Evolutionary conservation across 129 eudicot species (phyloP).

Genomic region (Smallanthus sonchifolius): DNA sequence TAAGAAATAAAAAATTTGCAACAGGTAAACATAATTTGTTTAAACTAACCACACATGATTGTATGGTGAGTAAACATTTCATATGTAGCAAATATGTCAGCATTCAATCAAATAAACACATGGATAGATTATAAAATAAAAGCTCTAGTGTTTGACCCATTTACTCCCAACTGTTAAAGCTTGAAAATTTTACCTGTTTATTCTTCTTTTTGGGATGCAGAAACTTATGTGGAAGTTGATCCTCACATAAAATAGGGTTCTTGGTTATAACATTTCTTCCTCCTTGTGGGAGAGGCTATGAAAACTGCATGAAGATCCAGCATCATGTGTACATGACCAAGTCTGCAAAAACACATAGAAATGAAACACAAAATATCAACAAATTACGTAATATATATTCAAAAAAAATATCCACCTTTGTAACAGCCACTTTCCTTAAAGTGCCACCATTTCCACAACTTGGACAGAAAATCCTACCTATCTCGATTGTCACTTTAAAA

Average conservation of each 20-base stretch:
- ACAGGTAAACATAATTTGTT: no score
- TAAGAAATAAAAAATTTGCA: no score
- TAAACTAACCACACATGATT: no score
- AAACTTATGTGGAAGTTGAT: constrained; percentile 73
- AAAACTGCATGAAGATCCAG: constrained; percentile 53
- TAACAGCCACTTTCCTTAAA: constrained; percentile 86
- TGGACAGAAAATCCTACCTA: constrained; percentile 86
- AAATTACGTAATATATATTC: no score
- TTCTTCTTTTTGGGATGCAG: constrained; percentile 81
- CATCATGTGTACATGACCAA: neutral
- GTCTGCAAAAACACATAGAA: neutral
- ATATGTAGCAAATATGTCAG: constrained; percentile 58
- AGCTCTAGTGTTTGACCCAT: neutral
- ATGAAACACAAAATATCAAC: neutral
- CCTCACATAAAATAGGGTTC: constrained; percentile 89
- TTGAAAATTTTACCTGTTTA: constrained; percentile 44
- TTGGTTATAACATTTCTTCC: constrained; percentile 85
- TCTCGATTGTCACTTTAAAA: constrained; percentile 77
- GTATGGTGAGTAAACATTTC: constrained; percentile 64
- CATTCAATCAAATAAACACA: constrained; percentile 19
- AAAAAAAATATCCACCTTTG: constrained; percentile 79
- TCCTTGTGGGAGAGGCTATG: constrained; percentile 88
- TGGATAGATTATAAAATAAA: no score
- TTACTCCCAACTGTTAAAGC: neutral
- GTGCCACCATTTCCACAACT: constrained; percentile 97